Percentiles rank a stretch among this genome's conserved stretches.
phyloP scores from a whole-genome alignment of 805 yeast species.

The Ogataea glucozyma region DNA sequence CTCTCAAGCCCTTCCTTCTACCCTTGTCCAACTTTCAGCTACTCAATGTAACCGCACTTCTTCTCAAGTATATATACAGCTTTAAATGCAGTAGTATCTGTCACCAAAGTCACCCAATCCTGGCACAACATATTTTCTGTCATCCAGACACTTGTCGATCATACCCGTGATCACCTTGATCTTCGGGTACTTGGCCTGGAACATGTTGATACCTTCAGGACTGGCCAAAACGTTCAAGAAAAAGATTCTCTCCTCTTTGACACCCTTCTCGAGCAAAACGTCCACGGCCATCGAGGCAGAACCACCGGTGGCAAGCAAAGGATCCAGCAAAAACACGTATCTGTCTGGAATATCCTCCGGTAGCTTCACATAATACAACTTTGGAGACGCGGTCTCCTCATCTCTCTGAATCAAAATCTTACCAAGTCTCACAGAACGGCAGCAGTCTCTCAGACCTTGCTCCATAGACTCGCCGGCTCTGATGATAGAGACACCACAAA shows the following conservation, averaged over 20 bases:
- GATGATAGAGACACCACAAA: slow-evolving; percentile 97
- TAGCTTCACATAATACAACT: slow-evolving; percentile 87
- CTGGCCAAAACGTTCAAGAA: slow-evolving; percentile 90
- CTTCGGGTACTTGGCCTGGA: slow-evolving; percentile 76
- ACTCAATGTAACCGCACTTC: too few species aligned
- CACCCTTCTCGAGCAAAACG: slow-evolving; percentile 84
- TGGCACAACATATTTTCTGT: slow-evolving; percentile 81
- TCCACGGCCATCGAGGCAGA: slow-evolving; percentile 97
- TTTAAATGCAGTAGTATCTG: slow-evolving; percentile 89
- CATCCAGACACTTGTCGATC: slow-evolving; percentile 84
- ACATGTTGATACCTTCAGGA: slow-evolving; percentile 87
- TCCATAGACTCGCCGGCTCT: slow-evolving; percentile 99
- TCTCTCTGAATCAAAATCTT: slow-evolving; percentile 96
- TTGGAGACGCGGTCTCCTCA: slow-evolving; percentile 94
- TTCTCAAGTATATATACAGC: too few species aligned
- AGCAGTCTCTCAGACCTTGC: slow-evolving; percentile 95
- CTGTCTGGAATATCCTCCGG: slow-evolving; percentile 90
- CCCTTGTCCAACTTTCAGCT: too few species aligned
- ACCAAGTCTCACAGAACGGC: slow-evolving; percentile 94
- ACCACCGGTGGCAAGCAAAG: slow-evolving; percentile 99
- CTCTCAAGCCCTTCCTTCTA: too few species aligned
- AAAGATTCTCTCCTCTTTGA: slow-evolving; percentile 80
- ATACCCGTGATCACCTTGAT: slow-evolving; percentile 93
- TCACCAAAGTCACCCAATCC: slow-evolving; percentile 99
- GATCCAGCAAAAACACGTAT: slow-evolving; percentile 89